These are phyloP conservation scores for Teratosphaeria gauchensis DNA, from an alignment of 2,329 filamentous ascomycete species.

Conservation along the genomic window DNA sequence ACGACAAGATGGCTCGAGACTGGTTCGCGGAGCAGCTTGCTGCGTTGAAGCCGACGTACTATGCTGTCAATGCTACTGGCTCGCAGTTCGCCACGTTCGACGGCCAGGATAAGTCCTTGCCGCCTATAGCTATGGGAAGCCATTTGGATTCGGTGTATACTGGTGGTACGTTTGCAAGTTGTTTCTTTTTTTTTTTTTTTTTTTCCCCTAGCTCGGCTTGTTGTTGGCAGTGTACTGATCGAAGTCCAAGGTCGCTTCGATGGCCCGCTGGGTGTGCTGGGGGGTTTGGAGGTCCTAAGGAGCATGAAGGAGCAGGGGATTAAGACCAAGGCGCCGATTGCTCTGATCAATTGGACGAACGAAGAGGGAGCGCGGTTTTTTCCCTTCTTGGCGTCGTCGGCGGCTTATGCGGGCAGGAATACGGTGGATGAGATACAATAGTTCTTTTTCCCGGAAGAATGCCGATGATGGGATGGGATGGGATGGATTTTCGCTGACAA, in stretches of 20 bases:
- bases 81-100: slow-evolving; percentile 12
- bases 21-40: slow-evolving; percentile 15
- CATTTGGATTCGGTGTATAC: slow-evolving; percentile 17
- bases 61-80: slow-evolving; percentile 14
- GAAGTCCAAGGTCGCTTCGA: not conserved
- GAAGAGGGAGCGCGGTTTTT: slow-evolving; percentile 12
- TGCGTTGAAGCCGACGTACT: slow-evolving; percentile 6
- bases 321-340: slow-evolving; percentile 14
- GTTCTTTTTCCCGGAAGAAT: not conserved
- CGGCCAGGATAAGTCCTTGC: slow-evolving; percentile 13
- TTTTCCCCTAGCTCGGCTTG: too few relatives aligned
- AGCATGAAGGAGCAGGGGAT: slow-evolving; percentile 26
- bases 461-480: not conserved
- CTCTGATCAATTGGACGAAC: slow-evolving; percentile 20
- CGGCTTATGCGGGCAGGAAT: slow-evolving; percentile 12
- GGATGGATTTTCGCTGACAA: slow-evolving; percentile 1
- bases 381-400: slow-evolving; percentile 3
- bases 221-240: not conserved
- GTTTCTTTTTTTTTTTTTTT: slow-evolving; percentile 4
- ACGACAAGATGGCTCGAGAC: slow-evolving; percentile 16
- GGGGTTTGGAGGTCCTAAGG: slow-evolving; percentile 27
- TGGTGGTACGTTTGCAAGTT: slow-evolving; percentile 19
- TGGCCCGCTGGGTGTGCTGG: slow-evolving; percentile 13
- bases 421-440: slow-evolving; percentile 19
- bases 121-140: slow-evolving; percentile 19